A percentile compares a stretch with the other conserved stretches of the same genome.
Conservation (phyloP, 495 filamentous ascomycete species). For the Xylaria bambusicola region DNA sequence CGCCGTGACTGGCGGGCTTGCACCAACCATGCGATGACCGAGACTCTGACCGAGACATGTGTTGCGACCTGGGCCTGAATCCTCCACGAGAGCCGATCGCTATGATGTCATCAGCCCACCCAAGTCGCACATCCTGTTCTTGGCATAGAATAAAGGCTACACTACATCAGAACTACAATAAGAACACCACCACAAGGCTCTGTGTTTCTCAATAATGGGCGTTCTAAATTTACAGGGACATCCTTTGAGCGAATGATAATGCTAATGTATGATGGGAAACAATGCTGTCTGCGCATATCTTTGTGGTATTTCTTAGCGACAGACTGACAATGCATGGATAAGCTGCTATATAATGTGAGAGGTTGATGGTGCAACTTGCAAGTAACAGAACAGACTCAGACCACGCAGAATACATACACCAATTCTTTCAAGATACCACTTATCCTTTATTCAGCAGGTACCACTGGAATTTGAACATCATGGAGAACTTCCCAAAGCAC, state of each 20-base stretch:
- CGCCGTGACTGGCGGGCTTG: too few species aligned
- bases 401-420: background rate
- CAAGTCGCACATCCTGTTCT: background rate
- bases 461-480: background rate
- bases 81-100: too few species aligned
- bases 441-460: background rate
- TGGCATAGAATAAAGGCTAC: background rate
- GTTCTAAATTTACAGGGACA: too few species aligned
- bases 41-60: too few species aligned
- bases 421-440: background rate
- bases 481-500: background rate
- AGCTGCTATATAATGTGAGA: background rate
- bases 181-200: too few species aligned
- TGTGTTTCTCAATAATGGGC: too few species aligned
- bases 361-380: background rate
- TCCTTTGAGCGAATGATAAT: too few species aligned
- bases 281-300: background rate
- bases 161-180: too few species aligned
- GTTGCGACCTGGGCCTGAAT: too few species aligned
- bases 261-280: background rate
- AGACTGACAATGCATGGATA: background rate
- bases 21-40: too few species aligned
- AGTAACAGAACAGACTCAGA: too few species aligned
- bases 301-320: background rate
- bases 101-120: conserved; percentile 3